phyloP scores from a whole-genome alignment of 805 yeast species.

The Saturnispora saitoi region DNA sequence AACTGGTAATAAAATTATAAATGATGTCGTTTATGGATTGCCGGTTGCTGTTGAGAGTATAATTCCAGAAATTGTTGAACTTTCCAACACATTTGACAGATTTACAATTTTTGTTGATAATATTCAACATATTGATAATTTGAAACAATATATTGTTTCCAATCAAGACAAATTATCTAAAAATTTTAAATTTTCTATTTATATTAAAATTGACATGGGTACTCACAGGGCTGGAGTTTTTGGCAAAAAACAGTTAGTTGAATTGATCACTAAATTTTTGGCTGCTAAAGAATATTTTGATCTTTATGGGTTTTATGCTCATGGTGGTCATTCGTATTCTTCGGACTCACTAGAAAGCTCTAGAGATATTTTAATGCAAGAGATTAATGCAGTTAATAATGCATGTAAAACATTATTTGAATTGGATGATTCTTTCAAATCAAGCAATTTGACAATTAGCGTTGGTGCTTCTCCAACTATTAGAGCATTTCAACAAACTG shows the following conservation, averaged over 20 bases:
- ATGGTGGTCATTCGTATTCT: slow-evolving; percentile 69
- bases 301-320: slow-evolving; percentile 65
- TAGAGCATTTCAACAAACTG: slow-evolving; percentile 39
- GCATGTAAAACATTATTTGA: slow-evolving; percentile 38
- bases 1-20: slow-evolving; percentile 15
- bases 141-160: slow-evolving; percentile 31
- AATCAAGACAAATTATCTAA: slow-evolving; percentile 3
- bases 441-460: slow-evolving; percentile 40
- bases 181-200: slow-evolving; percentile 46
- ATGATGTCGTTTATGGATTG: slow-evolving; percentile 49
- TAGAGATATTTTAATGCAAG: slow-evolving; percentile 40
- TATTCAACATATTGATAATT: slow-evolving; percentile 42
- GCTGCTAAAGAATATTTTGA: slow-evolving; percentile 29
- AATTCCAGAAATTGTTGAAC: slow-evolving; percentile 38
- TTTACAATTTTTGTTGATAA: slow-evolving; percentile 57
- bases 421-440: slow-evolving; percentile 28
- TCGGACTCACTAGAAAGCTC: slow-evolving; percentile 40
- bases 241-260: background rate
- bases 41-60: slow-evolving; percentile 43
- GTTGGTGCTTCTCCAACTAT: slow-evolving; percentile 83
- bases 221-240: slow-evolving; percentile 58
- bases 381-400: slow-evolving; percentile 44
- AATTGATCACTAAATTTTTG: slow-evolving; percentile 21
- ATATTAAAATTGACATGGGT: slow-evolving; percentile 65
- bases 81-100: slow-evolving; percentile 30